Evolutionary conservation across 192 early-diverging fungal genomes (phyloP).

Genomic region (Coemansia sp.): DNA sequence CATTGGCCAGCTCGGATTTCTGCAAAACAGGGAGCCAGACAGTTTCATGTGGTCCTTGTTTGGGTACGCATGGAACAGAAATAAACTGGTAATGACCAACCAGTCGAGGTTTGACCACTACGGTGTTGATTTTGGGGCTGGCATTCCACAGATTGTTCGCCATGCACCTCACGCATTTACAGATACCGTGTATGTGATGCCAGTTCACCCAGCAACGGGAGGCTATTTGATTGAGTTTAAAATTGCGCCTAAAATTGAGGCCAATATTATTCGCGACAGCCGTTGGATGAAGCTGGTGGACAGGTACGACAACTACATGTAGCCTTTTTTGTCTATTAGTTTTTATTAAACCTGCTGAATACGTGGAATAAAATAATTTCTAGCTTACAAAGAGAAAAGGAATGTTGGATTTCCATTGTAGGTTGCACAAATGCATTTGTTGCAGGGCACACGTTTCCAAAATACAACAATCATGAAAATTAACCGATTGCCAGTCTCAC

Average conservation of each 20-base stretch:
- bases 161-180: neutral
- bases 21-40: neutral
- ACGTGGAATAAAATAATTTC: no score
- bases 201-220: neutral
- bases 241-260: neutral
- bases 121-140: neutral
- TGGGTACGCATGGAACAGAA: neutral
- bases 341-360: no score
- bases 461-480: no score
- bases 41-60: neutral
- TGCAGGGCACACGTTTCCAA: no score
- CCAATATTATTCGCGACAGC: neutral
- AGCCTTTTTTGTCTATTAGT: neutral
- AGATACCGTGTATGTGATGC: neutral
- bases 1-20: neutral
- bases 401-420: no score
- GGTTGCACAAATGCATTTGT: no score
- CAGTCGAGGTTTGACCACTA: neutral
- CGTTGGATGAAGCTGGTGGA: constrained; percentile 1
- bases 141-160: neutral
- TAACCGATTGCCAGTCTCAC: no score
- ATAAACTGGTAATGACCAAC: neutral
- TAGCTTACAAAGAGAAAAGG: no score
- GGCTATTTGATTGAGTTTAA: neutral
- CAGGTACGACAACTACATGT: neutral